Conservation (phyloP, 2,329 filamentous ascomycete species). For the Phaeomoniella chlamydospora region DNA sequence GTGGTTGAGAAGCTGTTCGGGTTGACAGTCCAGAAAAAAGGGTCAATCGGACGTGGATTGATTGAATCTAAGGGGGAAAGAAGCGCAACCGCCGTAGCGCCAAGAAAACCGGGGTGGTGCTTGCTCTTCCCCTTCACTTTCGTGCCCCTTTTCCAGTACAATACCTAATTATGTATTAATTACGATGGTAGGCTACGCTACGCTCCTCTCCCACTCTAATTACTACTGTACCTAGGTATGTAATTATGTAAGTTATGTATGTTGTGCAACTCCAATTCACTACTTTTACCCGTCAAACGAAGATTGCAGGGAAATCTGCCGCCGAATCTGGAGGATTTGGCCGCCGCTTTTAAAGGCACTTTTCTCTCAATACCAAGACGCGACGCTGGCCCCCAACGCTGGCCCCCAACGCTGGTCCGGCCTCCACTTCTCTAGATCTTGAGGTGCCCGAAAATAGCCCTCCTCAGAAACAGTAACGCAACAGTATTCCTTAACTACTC, state of each 20-base stretch:
- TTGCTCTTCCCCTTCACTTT: too few species aligned
- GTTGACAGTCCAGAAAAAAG: neutral
- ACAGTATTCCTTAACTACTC: slow-evolving; percentile 14
- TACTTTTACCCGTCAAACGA: too few species aligned
- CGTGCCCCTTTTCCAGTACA: too few species aligned
- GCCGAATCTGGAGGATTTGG: neutral
- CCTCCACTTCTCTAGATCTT: too few species aligned
- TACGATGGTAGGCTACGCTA: too few species aligned
- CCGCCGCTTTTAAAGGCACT: neutral
- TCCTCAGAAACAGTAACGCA: slow-evolving; percentile 1
- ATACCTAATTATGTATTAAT: too few species aligned
- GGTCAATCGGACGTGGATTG: neutral
- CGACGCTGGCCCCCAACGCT: neutral
- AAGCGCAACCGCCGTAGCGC: neutral
- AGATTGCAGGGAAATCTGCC: neutral
- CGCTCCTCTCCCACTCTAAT: too few species aligned
- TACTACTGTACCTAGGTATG: too few species aligned
- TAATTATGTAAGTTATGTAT: too few species aligned
- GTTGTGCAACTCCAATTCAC: too few species aligned
- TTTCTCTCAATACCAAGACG: neutral
- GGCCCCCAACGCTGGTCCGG: too few species aligned
- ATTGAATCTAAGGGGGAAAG: neutral
- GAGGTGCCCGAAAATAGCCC: slow-evolving; percentile 1
- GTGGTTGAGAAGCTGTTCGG: neutral
- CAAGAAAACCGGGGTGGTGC: neutral